Percentiles rank a stretch among this genome's conserved stretches.
Conservation (phyloP, 352 stramenopile genomes). For the Phytophthora quininea region DNA sequence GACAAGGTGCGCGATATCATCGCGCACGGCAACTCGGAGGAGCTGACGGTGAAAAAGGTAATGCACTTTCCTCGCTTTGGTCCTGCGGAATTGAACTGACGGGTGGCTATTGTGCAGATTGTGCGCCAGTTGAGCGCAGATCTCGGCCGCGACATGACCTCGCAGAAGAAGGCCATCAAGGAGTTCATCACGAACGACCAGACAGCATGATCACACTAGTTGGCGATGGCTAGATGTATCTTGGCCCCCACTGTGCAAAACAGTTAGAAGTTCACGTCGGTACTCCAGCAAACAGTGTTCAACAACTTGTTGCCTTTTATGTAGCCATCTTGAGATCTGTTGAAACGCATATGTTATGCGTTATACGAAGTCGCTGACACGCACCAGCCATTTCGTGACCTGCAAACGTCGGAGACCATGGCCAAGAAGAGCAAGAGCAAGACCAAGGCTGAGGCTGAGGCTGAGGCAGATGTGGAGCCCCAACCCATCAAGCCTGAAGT, state of each 20-base stretch:
- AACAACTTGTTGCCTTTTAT: conserved; percentile 1
- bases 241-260: neutral
- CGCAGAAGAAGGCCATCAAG: conserved; percentile 84
- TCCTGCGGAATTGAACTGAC: neutral
- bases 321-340: conserved; percentile 18
- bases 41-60: conserved; percentile 88
- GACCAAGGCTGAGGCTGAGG: conserved; percentile 8
- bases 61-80: conserved; percentile 1
- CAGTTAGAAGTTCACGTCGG: neutral
- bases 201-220: conserved; percentile 5
- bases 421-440: conserved; percentile 47
- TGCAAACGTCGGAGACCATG: conserved; percentile 23
- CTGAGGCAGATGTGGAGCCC: conserved; percentile 7
- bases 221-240: too few species aligned
- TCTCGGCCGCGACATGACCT: conserved; percentile 65
- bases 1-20: conserved; percentile 84
- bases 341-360: conserved; percentile 7
- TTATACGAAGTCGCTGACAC: neutral
- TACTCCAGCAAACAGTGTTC: neutral
- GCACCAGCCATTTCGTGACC: conserved; percentile 53
- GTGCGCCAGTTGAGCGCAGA: conserved; percentile 73
- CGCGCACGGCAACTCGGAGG: conserved; percentile 69
- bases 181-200: conserved; percentile 67
- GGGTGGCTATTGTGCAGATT: conserved; percentile 47
- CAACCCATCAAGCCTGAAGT: conserved; percentile 19